Evolutionary conservation across 2,329 filamentous ascomycete species (phyloP), one percentile per base, ranked within the genome.

Genomic region (Phaeosphaeriaceae sp.): DNA sequence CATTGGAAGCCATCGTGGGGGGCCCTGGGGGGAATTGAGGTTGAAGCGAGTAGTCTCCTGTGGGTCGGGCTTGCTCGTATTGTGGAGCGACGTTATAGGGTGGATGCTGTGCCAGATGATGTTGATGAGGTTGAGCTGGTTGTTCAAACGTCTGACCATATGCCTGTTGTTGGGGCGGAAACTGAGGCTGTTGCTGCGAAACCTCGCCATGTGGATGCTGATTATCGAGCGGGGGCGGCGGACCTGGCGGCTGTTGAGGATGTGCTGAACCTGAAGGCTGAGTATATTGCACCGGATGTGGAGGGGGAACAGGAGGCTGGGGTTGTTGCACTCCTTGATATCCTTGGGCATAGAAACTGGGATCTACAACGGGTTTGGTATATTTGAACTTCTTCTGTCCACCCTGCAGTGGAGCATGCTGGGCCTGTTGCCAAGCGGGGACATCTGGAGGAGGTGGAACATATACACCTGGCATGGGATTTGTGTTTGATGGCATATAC

Each of bases 371-470:
- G 7, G 74, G 68, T 43, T 69, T 74, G 5, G 72, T 70, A 43
- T 77, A 75, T 30, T 55, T 73, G 56, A 72, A 77, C 54, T 71
- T 75, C 60, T 71, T 72, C n/a, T 48, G 54, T 8, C 63, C 69
- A 15, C 69, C 65, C 42, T 76, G 74, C n/a, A 71, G 58, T 10
- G 74, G 70, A 11, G 73, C 71, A 63, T 77, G 73, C 40, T 74
- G 70, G n/a, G 69, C 66, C 47, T 77, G 76, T 46, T 76, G 71
- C 77, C 75, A 78, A 40, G 73, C 73, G 26, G 75, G 72, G 35
- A 75, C 63, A 60, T 75, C 74, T 30, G 76, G 75, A 10, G 76
- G 73, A 6, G 76, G 75, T 63, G 76, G 74, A 1, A 73, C 66
- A 52, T 78, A 77, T 9, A 74, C 70, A 21, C 75, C 74, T 5